Evolutionary conservation across 768 basidiomycete genomes (phyloP), one percentile per base, ranked within the genome.

Genomic region (Tricholoma saponaceum): DNA sequence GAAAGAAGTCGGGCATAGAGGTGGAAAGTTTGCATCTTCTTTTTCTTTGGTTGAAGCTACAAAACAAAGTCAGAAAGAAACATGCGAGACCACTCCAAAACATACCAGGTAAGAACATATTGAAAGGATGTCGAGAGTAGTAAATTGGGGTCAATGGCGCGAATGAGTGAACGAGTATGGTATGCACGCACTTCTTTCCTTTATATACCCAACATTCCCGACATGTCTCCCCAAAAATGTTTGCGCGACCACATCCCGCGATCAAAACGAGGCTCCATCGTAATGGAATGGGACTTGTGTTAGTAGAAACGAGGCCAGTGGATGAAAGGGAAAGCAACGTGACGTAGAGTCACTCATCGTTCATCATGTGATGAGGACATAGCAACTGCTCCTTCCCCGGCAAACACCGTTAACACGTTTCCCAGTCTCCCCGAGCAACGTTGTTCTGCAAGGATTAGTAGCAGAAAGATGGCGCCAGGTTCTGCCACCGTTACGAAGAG

Each of bases 331-430:
- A 64, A 58, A 44, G 23, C 28, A 51, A 55, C 50, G 55, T 56
- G 58, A 56, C 54, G 10, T 26, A 35, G 28, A 57, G 43, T 44
- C 50, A 39, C 52, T 33, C 18, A 16, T 54, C 39, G 49, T 14
- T 20, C 20, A 52, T 64, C 69, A 70, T 57, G 63, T 71, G 71
- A 67, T 52, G 33, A 52, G 51, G 57, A 68, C 67, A 67, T 66
- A 67, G 66, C 61, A 66, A 66, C 49, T 30, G 37, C 35, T 22
- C 13, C 5, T 13, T 53, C 35, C 32, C 23, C 66, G 71, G 70
- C 62, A 60, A 59, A 61, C 57, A 57, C 64, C 69, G 67, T 54
- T 49, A 60, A 59, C 70, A 72, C 70, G 70, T 65, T 63, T 62
- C 39, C 51, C 47, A 6, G 4, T 44, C 18, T 44, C 20, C 13